A percentile compares a stretch with the other conserved stretches of the same genome.
Evolutionary conservation across 805 yeast species (phyloP).

Genomic region (Lipomyces anomalus): DNA sequence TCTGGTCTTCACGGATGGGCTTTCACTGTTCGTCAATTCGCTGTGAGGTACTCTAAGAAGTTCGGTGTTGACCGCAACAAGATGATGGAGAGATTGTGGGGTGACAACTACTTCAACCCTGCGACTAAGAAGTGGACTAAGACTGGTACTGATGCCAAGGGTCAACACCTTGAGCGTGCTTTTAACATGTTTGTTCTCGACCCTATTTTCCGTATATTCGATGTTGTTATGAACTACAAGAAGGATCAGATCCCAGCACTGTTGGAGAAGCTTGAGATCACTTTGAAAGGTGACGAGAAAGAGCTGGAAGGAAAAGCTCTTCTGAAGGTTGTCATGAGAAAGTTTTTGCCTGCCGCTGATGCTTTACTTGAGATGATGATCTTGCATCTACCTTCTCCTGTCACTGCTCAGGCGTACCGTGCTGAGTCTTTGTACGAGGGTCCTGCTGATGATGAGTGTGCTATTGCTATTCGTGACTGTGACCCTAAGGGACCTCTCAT

Average conservation of each 20-base stretch:
- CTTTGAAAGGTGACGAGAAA: slow-evolving; percentile 93
- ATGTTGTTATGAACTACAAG: slow-evolving; percentile 98
- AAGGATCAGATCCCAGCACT: slow-evolving; percentile 91
- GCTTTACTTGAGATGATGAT: slow-evolving; percentile 98
- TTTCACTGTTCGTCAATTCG: slow-evolving; percentile 98
- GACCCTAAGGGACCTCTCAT: slow-evolving; percentile 97
- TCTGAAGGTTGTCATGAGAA: slow-evolving; percentile 97
- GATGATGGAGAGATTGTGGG: slow-evolving; percentile 99
- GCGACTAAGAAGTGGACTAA: slow-evolving; percentile 99
- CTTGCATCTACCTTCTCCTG: slow-evolving; percentile 98
- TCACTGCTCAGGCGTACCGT: slow-evolving; percentile 98
- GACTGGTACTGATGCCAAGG: slow-evolving; percentile 92
- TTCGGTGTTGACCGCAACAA: slow-evolving; percentile 97
- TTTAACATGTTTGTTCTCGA: slow-evolving; percentile 98
- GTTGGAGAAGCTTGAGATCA: slow-evolving; percentile 88
- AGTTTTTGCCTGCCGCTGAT: slow-evolving; percentile 99
- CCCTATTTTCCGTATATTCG: slow-evolving; percentile 96
- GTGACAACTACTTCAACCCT: slow-evolving; percentile 99
- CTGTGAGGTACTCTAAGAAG: slow-evolving; percentile 96
- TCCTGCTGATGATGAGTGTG: slow-evolving; percentile 81
- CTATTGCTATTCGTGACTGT: slow-evolving; percentile 93
- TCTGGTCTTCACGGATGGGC: slow-evolving; percentile 99
- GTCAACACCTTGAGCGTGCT: slow-evolving; percentile 95
- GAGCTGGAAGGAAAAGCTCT: slow-evolving; percentile 98
- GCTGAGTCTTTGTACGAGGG: slow-evolving; percentile 99